Evolutionary conservation across 768 basidiomycete species (phyloP).

Genomic region (Boletus rex-veris): DNA sequence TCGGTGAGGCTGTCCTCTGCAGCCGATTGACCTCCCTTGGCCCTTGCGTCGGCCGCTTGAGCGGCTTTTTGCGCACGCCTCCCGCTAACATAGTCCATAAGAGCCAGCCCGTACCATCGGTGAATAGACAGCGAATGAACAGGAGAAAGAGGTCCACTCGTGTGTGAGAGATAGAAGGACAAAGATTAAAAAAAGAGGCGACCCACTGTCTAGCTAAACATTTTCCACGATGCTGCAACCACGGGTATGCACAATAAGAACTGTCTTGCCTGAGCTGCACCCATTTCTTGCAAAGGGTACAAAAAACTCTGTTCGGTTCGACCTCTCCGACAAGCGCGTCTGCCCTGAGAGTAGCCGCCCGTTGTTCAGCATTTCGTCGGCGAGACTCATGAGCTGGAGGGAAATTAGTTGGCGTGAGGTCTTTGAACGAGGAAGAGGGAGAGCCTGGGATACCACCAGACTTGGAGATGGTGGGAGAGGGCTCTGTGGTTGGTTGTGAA

Average conservation of each 20-base stretch:
- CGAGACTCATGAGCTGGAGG: slow-evolving; percentile 62
- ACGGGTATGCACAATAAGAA: slow-evolving; percentile 78
- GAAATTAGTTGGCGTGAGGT: slow-evolving; percentile 56
- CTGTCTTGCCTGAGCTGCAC: slow-evolving; percentile 78
- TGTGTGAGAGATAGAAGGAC: slow-evolving; percentile 8
- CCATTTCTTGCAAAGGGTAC: slow-evolving; percentile 75
- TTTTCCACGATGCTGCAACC: slow-evolving; percentile 74
- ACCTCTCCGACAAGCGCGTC: slow-evolving; percentile 66
- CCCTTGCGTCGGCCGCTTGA: slow-evolving; percentile 47
- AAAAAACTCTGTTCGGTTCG: slow-evolving; percentile 73
- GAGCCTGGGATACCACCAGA: slow-evolving; percentile 24
- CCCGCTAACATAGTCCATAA: slow-evolving; percentile 39
- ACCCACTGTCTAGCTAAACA: slow-evolving; percentile 71
- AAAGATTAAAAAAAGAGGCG: background rate
- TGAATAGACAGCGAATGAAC: background rate
- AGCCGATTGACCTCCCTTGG: slow-evolving; percentile 28
- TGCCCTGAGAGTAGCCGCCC: slow-evolving; percentile 64
- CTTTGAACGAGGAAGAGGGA: slow-evolving; percentile 46
- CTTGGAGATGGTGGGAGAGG: slow-evolving; percentile 6
- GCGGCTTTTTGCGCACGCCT: slow-evolving; percentile 54
- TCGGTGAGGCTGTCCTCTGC: slow-evolving; percentile 29
- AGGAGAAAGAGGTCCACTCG: background rate
- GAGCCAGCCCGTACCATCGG: background rate
- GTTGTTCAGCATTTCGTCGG: slow-evolving; percentile 74
- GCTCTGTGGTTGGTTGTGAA: slow-evolving; percentile 9